Conservation (phyloP, 306 rosid genomes). For the Biancaea sappan region DNA sequence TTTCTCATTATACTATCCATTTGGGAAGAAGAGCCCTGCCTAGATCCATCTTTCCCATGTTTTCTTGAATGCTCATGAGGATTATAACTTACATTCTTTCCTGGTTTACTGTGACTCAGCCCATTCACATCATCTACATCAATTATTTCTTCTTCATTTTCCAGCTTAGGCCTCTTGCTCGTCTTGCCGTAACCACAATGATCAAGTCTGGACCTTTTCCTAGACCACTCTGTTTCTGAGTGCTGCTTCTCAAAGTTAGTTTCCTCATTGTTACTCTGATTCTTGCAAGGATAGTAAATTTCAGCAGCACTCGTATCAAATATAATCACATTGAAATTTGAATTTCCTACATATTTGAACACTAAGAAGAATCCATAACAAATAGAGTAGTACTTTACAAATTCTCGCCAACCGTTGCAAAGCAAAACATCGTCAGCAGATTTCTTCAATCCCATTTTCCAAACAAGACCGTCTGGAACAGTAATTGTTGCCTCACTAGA, state of each 20-base stretch:
- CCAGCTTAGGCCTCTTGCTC: neutral
- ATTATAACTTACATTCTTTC: neutral
- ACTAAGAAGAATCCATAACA: conserved; percentile 23
- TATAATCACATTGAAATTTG: conserved; percentile 34
- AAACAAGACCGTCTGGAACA: conserved; percentile 23
- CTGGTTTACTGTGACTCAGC: neutral
- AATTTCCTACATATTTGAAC: conserved; percentile 31
- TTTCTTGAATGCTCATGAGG: neutral
- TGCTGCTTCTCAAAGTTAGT: neutral
- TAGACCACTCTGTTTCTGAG: neutral
- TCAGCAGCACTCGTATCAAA: conserved; percentile 37
- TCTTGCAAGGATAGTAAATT: conserved; percentile 35
- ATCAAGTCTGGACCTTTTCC: neutral
- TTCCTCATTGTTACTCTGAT: neutral
- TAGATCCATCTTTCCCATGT: neutral
- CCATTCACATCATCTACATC: neutral
- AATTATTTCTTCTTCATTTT: neutral
- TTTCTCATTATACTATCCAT: neutral
- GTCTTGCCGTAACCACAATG: neutral
- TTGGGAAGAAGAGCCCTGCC: neutral
- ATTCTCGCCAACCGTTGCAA: conserved; percentile 28
- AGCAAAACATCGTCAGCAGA: neutral
- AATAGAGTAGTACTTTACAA: conserved; percentile 26
- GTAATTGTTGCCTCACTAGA: conserved; percentile 15
- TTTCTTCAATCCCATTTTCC: conserved; percentile 31